Conservation (phyloP, 192 early-diverging fungal species). For the Backusella tuberculispora region DNA sequence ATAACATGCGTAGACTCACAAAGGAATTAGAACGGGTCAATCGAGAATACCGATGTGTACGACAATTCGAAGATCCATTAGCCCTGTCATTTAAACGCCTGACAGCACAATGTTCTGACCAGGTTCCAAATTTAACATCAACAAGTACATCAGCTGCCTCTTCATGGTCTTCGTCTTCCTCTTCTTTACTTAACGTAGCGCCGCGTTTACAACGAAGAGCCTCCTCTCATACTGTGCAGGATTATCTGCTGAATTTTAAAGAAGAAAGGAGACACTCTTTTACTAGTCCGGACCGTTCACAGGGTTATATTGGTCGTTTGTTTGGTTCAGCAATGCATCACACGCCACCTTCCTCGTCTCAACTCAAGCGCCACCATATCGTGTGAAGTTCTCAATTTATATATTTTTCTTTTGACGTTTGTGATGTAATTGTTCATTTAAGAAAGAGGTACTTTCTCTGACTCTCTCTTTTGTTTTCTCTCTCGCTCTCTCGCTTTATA, state of each 20-base stretch:
- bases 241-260: constrained; percentile 15
- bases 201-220: constrained; percentile 14
- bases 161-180: constrained; percentile 17
- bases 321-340: constrained; percentile 19
- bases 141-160: not conserved
- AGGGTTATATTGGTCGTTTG: constrained; percentile 21
- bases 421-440: constrained; percentile 1
- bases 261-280: constrained; percentile 13
- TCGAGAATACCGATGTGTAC: constrained; percentile 47
- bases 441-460: not conserved
- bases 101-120: not conserved
- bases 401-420: constrained; percentile 1
- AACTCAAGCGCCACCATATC: constrained; percentile 3
- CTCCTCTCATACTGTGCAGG: not conserved
- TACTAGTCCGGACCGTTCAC: constrained; percentile 19
- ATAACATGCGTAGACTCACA: constrained; percentile 46
- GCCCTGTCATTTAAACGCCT: constrained; percentile 44
- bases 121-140: constrained; percentile 11
- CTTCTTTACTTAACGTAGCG: constrained; percentile 1
- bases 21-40: constrained; percentile 55
- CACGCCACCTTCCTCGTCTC: constrained; percentile 15
- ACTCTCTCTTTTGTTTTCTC: not conserved
- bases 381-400: not conserved
- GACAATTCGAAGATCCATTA: constrained; percentile 47
- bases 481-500: not conserved